phyloP scores from a whole-genome alignment of 2,329 filamentous ascomycete species.

The Proliferodiscus dingleyae region DNA sequence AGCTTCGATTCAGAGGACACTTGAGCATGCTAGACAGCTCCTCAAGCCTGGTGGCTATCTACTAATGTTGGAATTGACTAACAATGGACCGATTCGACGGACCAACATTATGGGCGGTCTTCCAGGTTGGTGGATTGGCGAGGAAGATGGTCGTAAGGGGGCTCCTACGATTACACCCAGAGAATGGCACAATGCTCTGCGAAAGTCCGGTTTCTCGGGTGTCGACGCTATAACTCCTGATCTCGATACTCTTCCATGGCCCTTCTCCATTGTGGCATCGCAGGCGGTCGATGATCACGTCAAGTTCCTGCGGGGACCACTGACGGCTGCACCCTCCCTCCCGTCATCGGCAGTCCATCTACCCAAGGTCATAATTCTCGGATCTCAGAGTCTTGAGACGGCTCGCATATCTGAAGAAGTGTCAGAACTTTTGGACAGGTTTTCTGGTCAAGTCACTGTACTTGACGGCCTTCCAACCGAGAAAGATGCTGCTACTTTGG shows the following conservation, averaged over 20 bases:
- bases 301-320: conserved; percentile 26
- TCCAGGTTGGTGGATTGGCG: conserved; percentile 6
- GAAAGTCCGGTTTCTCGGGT: conserved; percentile 25
- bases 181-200: conserved; percentile 21
- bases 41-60: conserved; percentile 42
- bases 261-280: conserved; percentile 12
- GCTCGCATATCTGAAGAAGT: too few species aligned
- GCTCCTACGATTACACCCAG: not conserved
- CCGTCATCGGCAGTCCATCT: too few species aligned
- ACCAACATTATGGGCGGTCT: not conserved
- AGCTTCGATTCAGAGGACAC: conserved; percentile 17
- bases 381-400: too few species aligned
- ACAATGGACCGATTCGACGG: not conserved
- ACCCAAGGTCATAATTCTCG: too few species aligned
- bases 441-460: too few species aligned
- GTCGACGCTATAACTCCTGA: conserved; percentile 13
- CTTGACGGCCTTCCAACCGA: too few species aligned
- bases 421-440: too few species aligned
- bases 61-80: conserved; percentile 37
- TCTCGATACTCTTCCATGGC: not conserved
- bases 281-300: conserved; percentile 32
- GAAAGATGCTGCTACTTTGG: too few species aligned
- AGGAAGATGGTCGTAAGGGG: not conserved
- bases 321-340: too few species aligned
- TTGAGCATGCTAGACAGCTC: conserved; percentile 32